Evolutionary conservation across 257 asterid genomes (phyloP), one percentile per base, ranked within the genome.

Genomic region (Solanum phureja): DNA sequence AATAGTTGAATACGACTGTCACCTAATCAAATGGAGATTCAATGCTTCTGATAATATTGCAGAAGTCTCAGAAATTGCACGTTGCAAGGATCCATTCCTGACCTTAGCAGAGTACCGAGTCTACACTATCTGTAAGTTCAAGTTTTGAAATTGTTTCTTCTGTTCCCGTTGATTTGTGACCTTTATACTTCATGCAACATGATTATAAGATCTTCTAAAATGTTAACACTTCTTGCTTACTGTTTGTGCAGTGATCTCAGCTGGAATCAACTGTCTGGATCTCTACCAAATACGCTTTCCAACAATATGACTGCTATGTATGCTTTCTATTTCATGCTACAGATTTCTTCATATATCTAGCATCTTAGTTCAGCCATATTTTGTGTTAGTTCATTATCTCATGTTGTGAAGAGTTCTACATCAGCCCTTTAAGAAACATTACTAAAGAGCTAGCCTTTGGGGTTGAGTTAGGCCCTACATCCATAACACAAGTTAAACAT

Each of bases 291-390:
- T 75, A 71, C 87, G 34, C 91, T 96, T 83, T 93, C 99, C 33
- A 87, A 75, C 52, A 92, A 93, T 73, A 93, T 96, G 89, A 96
- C 99, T 42, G 95, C 98, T 37, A 89, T 96, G 99, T 95, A 92
- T 92, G 98, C 40, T 72, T 29, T 34, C 69, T 19, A 11, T 44
- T 82, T 87, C 89, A 83, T 38, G 84, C 87, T 84, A n/a, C 9
- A 12, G 86, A 82, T 18, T 56, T 19, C 64, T 56, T 56, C 64
- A 19, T 56, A 56, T 1, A 56, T 56, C n/a, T 56, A 56, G 64
- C 64, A 29, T 19, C 69, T 49, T 34, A 31, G 40, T 82, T 74
- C 52, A 71, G 71, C 83, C 85, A 4, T 73, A 60, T 62, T 31
- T 46, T 72, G 84, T 23, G 16, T 44, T 29, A 66, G 68, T 66